Evolutionary conservation across 192 early-diverging fungal species (phyloP).

Genomic region (Coemansia sp.): DNA sequence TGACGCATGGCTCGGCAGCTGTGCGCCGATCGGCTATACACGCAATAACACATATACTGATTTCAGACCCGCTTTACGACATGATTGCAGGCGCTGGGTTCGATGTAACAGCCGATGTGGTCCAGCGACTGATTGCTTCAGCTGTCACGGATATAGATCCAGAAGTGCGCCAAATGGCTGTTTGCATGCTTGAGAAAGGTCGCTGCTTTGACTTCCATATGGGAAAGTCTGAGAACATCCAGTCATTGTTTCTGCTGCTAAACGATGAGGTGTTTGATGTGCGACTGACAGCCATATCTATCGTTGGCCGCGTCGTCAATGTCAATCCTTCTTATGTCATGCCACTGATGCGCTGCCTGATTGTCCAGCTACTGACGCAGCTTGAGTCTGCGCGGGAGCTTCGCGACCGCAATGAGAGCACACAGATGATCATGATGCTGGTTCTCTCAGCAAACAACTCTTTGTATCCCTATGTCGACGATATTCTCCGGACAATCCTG

Average conservation of each 20-base stretch:
- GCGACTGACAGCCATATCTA: conserved; percentile 72
- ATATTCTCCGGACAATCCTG: conserved; percentile 79
- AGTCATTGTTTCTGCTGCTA: conserved; percentile 78
- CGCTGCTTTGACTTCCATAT: conserved; percentile 84
- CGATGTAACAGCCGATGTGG: conserved; percentile 78
- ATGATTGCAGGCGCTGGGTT: conserved; percentile 73
- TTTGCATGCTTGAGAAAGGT: conserved; percentile 51
- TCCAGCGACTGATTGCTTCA: conserved; percentile 84
- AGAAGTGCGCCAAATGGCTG: conserved; percentile 20
- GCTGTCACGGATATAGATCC: conserved; percentile 76
- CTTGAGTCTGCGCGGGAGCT: conserved; percentile 79
- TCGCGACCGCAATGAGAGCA: conserved; percentile 34
- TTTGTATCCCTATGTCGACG: conserved; percentile 86
- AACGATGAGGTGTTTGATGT: conserved; percentile 92
- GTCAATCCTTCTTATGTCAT: conserved; percentile 92
- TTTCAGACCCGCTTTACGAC: conserved; percentile 76
- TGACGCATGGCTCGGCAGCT: conserved; percentile 72
- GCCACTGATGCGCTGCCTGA: conserved; percentile 79
- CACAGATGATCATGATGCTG: conserved; percentile 69
- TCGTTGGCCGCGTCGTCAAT: conserved; percentile 81
- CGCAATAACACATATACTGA: conserved; percentile 77
- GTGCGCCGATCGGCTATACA: conserved; percentile 72
- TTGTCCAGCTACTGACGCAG: conserved; percentile 86
- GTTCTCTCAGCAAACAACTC: conserved; percentile 74
- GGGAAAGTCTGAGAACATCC: conserved; percentile 87